Base-by-base conservation (phyloP, 768 basidiomycete genomes). In the Xerocomellus chrysenteron region DNA sequence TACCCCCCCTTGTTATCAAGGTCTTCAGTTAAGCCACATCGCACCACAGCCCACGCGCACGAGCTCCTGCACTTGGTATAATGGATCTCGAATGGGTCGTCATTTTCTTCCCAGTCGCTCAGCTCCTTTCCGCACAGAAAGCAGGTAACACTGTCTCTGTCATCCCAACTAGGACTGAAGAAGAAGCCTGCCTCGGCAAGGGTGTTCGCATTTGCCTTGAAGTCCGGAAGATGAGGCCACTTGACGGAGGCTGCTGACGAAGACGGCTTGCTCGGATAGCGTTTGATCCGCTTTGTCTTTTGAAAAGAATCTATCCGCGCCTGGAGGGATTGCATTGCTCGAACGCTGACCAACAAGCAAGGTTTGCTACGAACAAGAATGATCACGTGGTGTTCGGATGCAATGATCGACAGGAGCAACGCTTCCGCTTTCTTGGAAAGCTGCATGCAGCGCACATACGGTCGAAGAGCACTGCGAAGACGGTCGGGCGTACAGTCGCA, bases 161-260 rank as follows among this genome's bases (percentile, higher is more conserved):
- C 85, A 24, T 84, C 82, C 56, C 76, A 74, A 60, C 81, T 82
- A 0, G 92, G 92, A 59, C 78, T 78, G 73, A 80, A 94, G 78
- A 84, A 95, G 75, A 96, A 98, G 10, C 95, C 95, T 3, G 95
- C 95, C 61, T 88, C 85, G 2, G 95, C 88, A 16, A 98, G 83
- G 4, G 82, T 78, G 51, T 80, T 73, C 1, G 94, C 86, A 49
- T 83, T 94, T 45, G 94, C 87, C 49, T 75, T 73, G 69, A 84
- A 90, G 17, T 75, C 64, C 0, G 71, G 42, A 0, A 88, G 81
- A 61, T 95, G 90, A 0, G 93, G 88, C 92, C 93, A 98, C 73
- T 84, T 88, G 47, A 76, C 54, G n/a, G 83, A 61, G 40, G 74
- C 73, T 2, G 73, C 62, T 1, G 74, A 75, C 2, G 83, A 75